Evolutionary conservation across 768 basidiomycete species (phyloP).

Genomic region (Collybiopsis confluens): DNA sequence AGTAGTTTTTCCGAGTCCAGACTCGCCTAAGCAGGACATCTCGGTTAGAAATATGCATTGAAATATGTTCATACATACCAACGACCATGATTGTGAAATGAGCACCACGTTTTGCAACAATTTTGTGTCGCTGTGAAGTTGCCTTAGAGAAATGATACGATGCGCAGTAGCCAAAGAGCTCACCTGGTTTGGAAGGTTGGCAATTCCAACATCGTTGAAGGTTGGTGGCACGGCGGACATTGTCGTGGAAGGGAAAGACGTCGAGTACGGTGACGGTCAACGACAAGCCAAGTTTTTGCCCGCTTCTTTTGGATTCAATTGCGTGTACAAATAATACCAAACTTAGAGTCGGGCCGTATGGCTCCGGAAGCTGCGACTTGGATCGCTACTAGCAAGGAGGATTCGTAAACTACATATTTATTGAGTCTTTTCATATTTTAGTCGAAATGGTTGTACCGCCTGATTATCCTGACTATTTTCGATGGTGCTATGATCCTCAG

Average conservation of each 20-base stretch:
- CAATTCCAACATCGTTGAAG: conserved; percentile 85
- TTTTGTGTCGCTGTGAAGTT: conserved; percentile 87
- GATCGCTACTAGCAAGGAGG: too few relatives aligned
- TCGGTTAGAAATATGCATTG: neutral
- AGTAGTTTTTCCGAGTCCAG: conserved; percentile 95
- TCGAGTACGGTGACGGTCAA: too few relatives aligned
- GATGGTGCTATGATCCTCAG: too few relatives aligned
- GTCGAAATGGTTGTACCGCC: too few relatives aligned
- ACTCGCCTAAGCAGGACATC: conserved; percentile 64
- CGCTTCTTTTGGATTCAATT: too few relatives aligned
- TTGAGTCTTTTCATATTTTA: too few relatives aligned
- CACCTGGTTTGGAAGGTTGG: conserved; percentile 98
- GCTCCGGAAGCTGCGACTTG: too few relatives aligned
- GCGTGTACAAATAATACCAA: too few relatives aligned
- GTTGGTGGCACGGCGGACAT: conserved; percentile 44
- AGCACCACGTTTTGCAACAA: conserved; percentile 94
- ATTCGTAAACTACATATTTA: too few relatives aligned
- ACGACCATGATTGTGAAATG: conserved; percentile 99
- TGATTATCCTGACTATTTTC: too few relatives aligned
- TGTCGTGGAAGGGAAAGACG: conserved; percentile 9
- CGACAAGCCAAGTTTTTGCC: too few relatives aligned
- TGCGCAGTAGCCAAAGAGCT: conserved; percentile 20
- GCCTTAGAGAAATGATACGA: neutral
- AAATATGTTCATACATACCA: conserved; percentile 48
- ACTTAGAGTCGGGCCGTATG: too few relatives aligned